Evolutionary conservation across 257 asterid genomes (phyloP).

Genomic region (Schizonepeta tenuifolia): DNA sequence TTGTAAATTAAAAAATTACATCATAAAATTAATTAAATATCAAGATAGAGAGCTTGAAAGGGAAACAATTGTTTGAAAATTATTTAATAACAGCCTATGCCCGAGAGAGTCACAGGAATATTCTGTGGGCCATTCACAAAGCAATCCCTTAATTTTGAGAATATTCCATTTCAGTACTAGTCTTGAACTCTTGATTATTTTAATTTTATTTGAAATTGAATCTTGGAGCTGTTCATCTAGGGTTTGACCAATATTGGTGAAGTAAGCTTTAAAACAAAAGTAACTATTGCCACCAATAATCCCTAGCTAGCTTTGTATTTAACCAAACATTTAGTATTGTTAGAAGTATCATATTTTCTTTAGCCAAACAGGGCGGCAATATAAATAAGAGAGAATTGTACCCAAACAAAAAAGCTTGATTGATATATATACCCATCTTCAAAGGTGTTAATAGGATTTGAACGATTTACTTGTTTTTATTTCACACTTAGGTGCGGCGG

Average conservation of each 20-base stretch:
- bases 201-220: slow-evolving; percentile 13
- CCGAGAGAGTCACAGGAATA: slow-evolving; percentile 37
- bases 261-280: background rate
- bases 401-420: too few species aligned
- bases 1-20: background rate
- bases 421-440: too few species aligned
- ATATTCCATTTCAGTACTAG: slow-evolving; percentile 34
- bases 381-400: too few species aligned
- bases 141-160: slow-evolving; percentile 16
- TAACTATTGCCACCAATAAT: background rate
- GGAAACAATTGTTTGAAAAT: background rate
- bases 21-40: background rate
- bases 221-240: slow-evolving; percentile 33
- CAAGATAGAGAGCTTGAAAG: background rate
- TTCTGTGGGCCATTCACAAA: slow-evolving; percentile 39
- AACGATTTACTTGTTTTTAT: too few species aligned
- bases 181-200: slow-evolving; percentile 8
- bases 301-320: background rate
- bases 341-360: too few species aligned
- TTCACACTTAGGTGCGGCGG: too few species aligned
- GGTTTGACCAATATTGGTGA: slow-evolving; percentile 33
- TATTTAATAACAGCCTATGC: background rate
- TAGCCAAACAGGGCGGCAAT: too few species aligned
- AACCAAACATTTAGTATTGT: background rate
- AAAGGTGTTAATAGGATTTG: too few species aligned